Conservation (phyloP, 768 basidiomycete genomes). For the Dacryopinax spathularia region DNA sequence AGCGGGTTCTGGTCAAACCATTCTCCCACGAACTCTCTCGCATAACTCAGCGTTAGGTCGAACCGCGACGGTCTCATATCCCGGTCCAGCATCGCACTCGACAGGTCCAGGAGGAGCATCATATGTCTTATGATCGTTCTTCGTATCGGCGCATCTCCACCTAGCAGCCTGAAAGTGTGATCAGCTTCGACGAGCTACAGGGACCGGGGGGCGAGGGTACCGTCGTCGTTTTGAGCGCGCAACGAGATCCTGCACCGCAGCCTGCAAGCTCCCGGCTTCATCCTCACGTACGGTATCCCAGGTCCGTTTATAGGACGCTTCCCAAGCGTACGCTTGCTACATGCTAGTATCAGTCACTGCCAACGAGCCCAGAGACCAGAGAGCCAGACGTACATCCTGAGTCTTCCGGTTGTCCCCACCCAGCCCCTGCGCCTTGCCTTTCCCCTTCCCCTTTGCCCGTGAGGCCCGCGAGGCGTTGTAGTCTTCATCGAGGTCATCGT, state of each 20-base stretch:
- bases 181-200: not conserved
- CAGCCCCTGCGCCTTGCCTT: slow-evolving; percentile 11
- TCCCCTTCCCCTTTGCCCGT: not conserved
- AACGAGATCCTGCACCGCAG: slow-evolving; percentile 78
- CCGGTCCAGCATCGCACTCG: slow-evolving; percentile 81
- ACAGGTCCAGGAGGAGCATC: slow-evolving; percentile 82
- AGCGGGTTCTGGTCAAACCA: slow-evolving; percentile 99
- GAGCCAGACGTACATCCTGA: not conserved
- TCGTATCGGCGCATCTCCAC: slow-evolving; percentile 74
- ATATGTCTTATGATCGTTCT: slow-evolving; percentile 94
- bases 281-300: slow-evolving; percentile 99
- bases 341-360: not conserved
- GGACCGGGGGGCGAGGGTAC: slow-evolving; percentile 28
- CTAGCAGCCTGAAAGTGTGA: slow-evolving; percentile 48
- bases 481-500: slow-evolving; percentile 4
- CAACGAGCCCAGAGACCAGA: not conserved
- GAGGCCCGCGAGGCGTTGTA: not conserved
- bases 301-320: slow-evolving; percentile 81
- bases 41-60: slow-evolving; percentile 77
- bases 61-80: slow-evolving; percentile 94
- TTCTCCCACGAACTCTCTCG: slow-evolving; percentile 80
- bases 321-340: slow-evolving; percentile 65
- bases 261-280: slow-evolving; percentile 77
- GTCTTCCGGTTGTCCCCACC: not conserved
- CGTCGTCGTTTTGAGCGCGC: slow-evolving; percentile 72